phyloP scores from a whole-genome alignment of 495 filamentous ascomycete genomes.

The Amniculicola lignicola region DNA sequence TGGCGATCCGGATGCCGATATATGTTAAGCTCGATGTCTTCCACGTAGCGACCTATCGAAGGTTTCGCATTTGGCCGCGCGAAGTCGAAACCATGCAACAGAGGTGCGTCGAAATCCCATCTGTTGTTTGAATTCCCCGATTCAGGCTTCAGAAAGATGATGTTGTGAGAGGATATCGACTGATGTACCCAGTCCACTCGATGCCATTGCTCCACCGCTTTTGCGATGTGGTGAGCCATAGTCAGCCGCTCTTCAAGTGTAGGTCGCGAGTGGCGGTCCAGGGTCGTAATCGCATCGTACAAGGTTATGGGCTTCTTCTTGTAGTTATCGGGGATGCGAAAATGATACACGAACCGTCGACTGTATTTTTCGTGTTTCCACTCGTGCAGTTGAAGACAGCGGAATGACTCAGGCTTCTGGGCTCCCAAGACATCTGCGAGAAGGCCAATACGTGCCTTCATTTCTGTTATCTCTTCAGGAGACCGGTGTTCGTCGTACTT shows the following conservation, averaged over 20 bases:
- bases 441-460: neutral
- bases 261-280: neutral
- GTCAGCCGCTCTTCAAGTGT: neutral
- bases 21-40: neutral
- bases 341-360: neutral
- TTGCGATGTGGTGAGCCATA: neutral
- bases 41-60: neutral
- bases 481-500: neutral
- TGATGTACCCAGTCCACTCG: neutral
- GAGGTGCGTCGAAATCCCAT: neutral
- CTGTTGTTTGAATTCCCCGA: neutral
- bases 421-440: neutral
- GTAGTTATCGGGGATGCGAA: neutral
- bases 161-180: neutral
- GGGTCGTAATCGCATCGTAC: neutral
- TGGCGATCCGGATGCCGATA: slow-evolving; percentile 7
- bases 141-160: neutral
- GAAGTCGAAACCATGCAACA: neutral
- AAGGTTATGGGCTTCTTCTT: neutral
- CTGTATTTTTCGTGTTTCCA: neutral
- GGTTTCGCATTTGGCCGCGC: neutral
- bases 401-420: neutral
- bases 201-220: neutral
- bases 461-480: neutral
- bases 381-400: neutral